Base-by-base conservation (phyloP, 176 grass and related monocot genomes). In the Cocos nucifera region DNA sequence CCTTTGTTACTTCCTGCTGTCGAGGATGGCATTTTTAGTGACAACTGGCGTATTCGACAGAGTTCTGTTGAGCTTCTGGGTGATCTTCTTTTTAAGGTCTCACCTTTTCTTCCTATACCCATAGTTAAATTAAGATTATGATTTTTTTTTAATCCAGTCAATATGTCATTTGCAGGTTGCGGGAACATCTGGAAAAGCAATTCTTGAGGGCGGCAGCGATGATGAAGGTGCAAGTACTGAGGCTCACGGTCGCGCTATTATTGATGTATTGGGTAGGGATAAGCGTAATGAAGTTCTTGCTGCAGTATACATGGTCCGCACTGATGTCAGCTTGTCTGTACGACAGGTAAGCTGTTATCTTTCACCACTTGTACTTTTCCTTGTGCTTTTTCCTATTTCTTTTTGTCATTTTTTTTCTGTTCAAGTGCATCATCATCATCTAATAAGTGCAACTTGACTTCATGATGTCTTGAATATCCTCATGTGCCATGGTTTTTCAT, bases 201-300 rank as follows among this genome's bases (percentile, higher is more conserved):
- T 88, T 61, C 80, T 97, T 74, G 92, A 97, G 69, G 92, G 92
- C 66, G 92, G 92, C 54, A 97, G 92, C 19, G 92, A 97, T 64
- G 92, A 97, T 71, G 92, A 97, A 91, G 87, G 92, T 77, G 87
- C 92, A 49, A 97, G 92, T 79, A 97, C 92, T 55, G 92, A 97
- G 66, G 92, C 92, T 72, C 92, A 97, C 62, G 92, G 87, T 10
- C 87, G 87, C 73, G 92, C 92, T 72, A 97, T 97, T 75, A 90
- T 97, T 70, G 92, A 97, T 51, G 85, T 90, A 50, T 78, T 97
- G 32, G 92, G 92, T 57, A 80, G 84, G 59, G 84, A 82, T 48
- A 97, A 97, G 58, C 80, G 87, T 12, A 88, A 97, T 64, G 87
- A 97, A 81, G 81, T 97, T 77, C 87, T 97, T 85, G 87, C 92